Evolutionary conservation across 2,329 filamentous ascomycete genomes (phyloP), one percentile per base, ranked within the genome.

Genomic region (Apiospora sp.): DNA sequence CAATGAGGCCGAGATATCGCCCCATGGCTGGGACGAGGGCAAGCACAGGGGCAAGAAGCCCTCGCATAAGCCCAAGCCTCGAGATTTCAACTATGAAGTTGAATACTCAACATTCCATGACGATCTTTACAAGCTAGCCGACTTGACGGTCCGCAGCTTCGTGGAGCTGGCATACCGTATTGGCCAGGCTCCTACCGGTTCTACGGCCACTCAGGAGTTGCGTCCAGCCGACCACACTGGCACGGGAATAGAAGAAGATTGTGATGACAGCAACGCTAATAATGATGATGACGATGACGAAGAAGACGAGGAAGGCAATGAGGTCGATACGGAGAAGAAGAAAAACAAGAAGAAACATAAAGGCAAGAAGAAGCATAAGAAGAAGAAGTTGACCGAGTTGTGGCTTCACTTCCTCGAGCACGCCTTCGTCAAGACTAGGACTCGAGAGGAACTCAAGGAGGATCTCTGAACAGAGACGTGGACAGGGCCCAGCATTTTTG

Each of bases 81-180:
- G 86, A 61, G 83, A 89, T 46, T 94, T 98, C 81, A 80, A 86
- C 22, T 98, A 90, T 79, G 88, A 97, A 79, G 86, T 97, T 68
- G 94, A 98, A 81, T 99, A 99, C 81, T 91, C 92, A 80, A 98
- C 95, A 0, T 92, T 90, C 71, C 88, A 91, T 30, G 95, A 98
- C 80, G 84, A 90, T 72, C 82, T 92, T 0, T 98, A 95, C 80
- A 88, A 90, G 74, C 83, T 98, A 77, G 86, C 89, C 61, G 96
- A 98, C 82, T 84, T 99, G 81, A 98, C 96, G 0, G 93, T 98
- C 70, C 88, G 90, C 74, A 97, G 91, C 80, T 93, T 93, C 80
- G 85, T 98, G 64, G 88, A 93, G 74, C 87, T 98, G 68, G 96
- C 96, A 14, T 90, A 92, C 75, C 88, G 92, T 71, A 97, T 98